These are phyloP conservation scores for Casuarina equisetifolia DNA, from an alignment of 306 rosid species.

Conservation along the genomic window DNA sequence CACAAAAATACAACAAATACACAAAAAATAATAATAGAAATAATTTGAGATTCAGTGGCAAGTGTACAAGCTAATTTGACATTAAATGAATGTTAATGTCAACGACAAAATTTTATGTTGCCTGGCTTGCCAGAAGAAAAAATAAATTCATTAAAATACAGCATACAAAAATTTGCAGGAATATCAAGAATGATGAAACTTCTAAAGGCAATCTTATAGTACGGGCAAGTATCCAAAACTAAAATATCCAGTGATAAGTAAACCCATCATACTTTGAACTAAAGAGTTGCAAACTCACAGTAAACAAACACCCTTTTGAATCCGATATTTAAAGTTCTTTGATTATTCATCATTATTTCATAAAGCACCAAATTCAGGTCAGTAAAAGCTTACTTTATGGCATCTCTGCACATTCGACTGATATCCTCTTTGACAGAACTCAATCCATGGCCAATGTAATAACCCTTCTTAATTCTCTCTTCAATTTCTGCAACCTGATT, in stretches of 20 bases:
- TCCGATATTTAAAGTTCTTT: not conserved
- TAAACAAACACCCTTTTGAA: not conserved
- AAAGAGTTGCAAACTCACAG: not conserved
- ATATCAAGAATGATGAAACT: not conserved
- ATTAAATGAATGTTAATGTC: not conserved
- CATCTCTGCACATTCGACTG: slow-evolving; percentile 95
- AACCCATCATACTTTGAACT: slow-evolving; percentile 1
- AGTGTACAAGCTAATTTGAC: not conserved
- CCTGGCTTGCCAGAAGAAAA: not conserved
- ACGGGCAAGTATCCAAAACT: not conserved
- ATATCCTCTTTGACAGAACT: slow-evolving; percentile 88
- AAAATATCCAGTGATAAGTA: not conserved
- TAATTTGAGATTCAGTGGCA: not conserved
- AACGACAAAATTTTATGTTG: not conserved
- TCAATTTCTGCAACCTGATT: slow-evolving; percentile 93
- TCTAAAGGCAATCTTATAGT: not conserved
- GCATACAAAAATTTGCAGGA: not conserved
- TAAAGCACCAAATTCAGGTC: not conserved
- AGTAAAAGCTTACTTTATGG: slow-evolving; percentile 68
- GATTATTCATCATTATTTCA: not conserved
- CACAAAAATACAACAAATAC: not conserved
- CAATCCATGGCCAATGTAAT: slow-evolving; percentile 85
- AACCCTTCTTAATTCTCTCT: slow-evolving; percentile 75
- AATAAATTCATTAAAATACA: not conserved
- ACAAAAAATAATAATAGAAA: not conserved